Conservation (phyloP, 257 asterid genomes). For the Haberlea rhodopensis region DNA sequence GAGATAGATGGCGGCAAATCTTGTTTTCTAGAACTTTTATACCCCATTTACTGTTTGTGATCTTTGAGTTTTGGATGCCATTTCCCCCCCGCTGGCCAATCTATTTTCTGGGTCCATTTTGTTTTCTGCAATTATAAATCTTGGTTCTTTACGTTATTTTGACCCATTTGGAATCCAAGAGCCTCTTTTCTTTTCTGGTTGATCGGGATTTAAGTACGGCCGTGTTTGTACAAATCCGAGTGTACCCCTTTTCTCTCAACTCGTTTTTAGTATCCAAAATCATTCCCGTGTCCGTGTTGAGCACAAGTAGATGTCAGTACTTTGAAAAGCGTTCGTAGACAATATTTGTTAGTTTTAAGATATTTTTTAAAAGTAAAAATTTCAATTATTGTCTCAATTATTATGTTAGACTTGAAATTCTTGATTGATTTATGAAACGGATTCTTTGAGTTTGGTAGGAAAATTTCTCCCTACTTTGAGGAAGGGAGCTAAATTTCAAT, state of each 20-base stretch:
- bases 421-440: conserved; percentile 20
- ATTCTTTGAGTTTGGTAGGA: conserved; percentile 14
- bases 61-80: background rate
- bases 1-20: background rate
- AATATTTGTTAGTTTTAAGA: conserved; percentile 8
- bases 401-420: conserved; percentile 21
- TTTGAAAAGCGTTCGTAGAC: conserved; percentile 10
- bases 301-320: background rate
- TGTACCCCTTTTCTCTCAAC: conserved; percentile 3
- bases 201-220: conserved; percentile 4
- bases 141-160: conserved; percentile 1
- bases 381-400: conserved; percentile 2
- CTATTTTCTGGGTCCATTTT: background rate
- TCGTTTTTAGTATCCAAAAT: background rate
- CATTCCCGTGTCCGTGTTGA: background rate
- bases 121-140: background rate
- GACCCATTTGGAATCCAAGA: conserved; percentile 20
- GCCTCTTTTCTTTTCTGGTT: conserved; percentile 6
- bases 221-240: conserved; percentile 18
- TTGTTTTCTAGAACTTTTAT: background rate
- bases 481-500: background rate
- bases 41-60: background rate
- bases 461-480: too few relatives aligned
- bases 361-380: background rate
- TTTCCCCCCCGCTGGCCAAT: background rate